Percentiles rank a stretch among this genome's conserved stretches.
Evolutionary conservation across 352 stramenopile genomes (phyloP).

Genomic region (Blastocystis sp.): DNA sequence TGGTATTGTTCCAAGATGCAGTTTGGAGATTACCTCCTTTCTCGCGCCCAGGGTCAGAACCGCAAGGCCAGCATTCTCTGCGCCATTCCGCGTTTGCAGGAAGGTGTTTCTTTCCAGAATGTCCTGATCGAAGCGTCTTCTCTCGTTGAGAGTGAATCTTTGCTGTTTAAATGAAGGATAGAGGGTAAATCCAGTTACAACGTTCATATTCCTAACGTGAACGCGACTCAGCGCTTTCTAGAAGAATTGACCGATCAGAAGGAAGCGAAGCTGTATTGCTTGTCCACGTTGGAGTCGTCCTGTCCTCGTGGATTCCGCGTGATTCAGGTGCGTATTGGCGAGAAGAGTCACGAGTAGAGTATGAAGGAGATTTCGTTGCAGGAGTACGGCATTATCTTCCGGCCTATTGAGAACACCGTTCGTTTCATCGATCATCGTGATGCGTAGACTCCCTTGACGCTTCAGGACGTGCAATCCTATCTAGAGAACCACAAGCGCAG

Average conservation of each 20-base stretch:
- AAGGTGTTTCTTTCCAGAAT: constrained; percentile 8
- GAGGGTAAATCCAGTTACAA: background rate
- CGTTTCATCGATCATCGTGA: background rate
- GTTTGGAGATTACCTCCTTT: constrained; percentile 27
- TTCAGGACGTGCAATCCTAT: constrained; percentile 3
- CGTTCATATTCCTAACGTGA: background rate
- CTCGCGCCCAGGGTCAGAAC: background rate
- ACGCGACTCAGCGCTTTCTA: background rate
- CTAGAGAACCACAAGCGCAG: background rate
- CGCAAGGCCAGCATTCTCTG: background rate
- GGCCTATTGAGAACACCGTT: background rate
- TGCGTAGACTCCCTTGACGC: background rate
- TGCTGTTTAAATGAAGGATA: background rate
- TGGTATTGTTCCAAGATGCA: constrained; percentile 2
- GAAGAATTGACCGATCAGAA: background rate
- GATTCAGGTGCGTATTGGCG: background rate
- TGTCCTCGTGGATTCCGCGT: background rate
- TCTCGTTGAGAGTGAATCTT: background rate
- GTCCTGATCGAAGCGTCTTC: background rate
- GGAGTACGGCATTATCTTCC: background rate
- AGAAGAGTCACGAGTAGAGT: background rate
- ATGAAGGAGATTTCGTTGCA: constrained; percentile 26
- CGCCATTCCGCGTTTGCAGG: background rate
- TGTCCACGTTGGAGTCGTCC: background rate
- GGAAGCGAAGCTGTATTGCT: background rate